Evolutionary conservation across 2,329 filamentous ascomycete genomes (phyloP).

Genomic region (Penicillium sp.): DNA sequence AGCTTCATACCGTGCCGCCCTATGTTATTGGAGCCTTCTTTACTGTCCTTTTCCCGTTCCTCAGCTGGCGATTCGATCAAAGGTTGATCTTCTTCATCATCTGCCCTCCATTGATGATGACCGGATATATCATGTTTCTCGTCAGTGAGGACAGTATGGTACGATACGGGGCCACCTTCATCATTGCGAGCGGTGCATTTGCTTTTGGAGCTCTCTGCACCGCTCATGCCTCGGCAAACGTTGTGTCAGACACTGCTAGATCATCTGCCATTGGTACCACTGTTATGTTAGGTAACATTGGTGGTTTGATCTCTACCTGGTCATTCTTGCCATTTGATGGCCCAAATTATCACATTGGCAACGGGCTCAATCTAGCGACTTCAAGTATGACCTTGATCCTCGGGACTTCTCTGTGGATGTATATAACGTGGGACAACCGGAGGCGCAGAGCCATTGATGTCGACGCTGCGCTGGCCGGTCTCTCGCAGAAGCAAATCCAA

Average conservation of each 20-base stretch:
- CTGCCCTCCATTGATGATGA: conserved; percentile 63
- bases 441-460: conserved; percentile 55
- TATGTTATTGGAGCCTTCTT: conserved; percentile 69
- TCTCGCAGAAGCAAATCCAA: conserved; percentile 55
- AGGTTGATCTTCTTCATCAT: conserved; percentile 62
- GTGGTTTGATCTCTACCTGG: conserved; percentile 67
- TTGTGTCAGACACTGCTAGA: conserved; percentile 68
- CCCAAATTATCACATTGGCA: conserved; percentile 68
- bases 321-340: conserved; percentile 62
- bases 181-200: conserved; percentile 66
- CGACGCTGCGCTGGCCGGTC: conserved; percentile 56
- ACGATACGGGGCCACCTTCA: conserved; percentile 69
- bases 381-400: conserved; percentile 57
- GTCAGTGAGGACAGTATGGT: conserved; percentile 53
- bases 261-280: conserved; percentile 65
- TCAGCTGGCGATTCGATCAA: conserved; percentile 61
- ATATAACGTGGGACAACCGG: conserved; percentile 65
- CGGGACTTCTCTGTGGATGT: conserved; percentile 52
- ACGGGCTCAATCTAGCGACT: conserved; percentile 67
- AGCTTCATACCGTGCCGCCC: conserved; percentile 69
- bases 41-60: conserved; percentile 60
- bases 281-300: conserved; percentile 73
- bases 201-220: conserved; percentile 64
- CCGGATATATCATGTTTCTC: conserved; percentile 70
- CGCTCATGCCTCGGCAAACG: conserved; percentile 67